Base-by-base conservation (phyloP, 192 early-diverging fungal genomes). In the Pilobolus umbonatus region DNA sequence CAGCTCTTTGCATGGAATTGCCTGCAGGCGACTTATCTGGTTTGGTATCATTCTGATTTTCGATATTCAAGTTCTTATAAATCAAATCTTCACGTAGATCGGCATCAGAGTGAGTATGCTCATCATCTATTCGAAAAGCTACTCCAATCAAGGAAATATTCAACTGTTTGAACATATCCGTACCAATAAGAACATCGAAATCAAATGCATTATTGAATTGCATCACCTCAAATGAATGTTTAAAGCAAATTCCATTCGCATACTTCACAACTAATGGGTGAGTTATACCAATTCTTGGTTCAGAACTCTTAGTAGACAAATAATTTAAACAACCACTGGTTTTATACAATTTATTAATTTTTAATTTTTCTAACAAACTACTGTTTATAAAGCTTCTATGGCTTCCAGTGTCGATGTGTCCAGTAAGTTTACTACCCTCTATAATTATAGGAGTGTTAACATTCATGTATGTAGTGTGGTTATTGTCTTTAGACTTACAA, bases 21-120 rank as follows among this genome's bases (percentile, higher is more conserved):
- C 50, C 50, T 1, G 29, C 14, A 35, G 29, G 50, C n/a, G 50
- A 52, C 15, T 52, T 52, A 52, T 52, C 31, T 28, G 50, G 50
- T 17, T 17, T 19, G 34, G 34, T 15, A 5, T 52, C 34, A 0
- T n/a, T 19, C 8, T 46, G 21, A 9, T 11, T 46, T 12, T 46
- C 45, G 26, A 46, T 46, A 24, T 46, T 46, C 14, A 46, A 21
- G 26, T 46, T 46, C n/a, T 46, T 21, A 26, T 21, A 21, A 10
- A 46, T 46, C 2, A 12, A 0, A 25, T 46, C 45, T 25, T 19
- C 22, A 46, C 26, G 22, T 4, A 46, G 22, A 7, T 19, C 26
- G 26, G 9, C 26, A 25, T 46, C 45, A 12, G 45, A 46, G 7
- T 46, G 45, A 0, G 45, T 46, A 12, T 25, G 26, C 8, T 46